Conservation (phyloP, 208 protist genomes). For the Trypanosoma caninum region DNA sequence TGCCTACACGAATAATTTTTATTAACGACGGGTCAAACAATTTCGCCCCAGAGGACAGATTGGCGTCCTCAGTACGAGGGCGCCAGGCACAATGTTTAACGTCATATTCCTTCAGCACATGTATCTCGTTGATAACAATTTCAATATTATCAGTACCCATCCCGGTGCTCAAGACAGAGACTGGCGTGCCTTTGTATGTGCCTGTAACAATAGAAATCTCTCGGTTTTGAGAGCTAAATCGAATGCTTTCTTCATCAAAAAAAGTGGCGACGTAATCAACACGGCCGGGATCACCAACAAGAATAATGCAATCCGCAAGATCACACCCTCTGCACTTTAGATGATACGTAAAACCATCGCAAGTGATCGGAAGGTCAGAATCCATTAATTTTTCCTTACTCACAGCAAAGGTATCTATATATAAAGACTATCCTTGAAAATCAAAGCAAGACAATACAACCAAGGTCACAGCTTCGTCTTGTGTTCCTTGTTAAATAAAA, state of each 20-base stretch:
- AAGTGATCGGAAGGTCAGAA: constrained; percentile 55
- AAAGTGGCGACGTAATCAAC: constrained; percentile 46
- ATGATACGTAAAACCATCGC: constrained; percentile 70
- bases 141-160: constrained; percentile 86
- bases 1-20: constrained; percentile 71
- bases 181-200: constrained; percentile 61
- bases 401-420: no score
- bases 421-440: no score
- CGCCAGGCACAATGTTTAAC: constrained; percentile 35
- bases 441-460: no score
- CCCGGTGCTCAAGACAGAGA: constrained; percentile 66
- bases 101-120: constrained; percentile 81
- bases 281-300: constrained; percentile 69
- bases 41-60: background rate
- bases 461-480: no score
- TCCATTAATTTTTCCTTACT: constrained; percentile 22
- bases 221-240: constrained; percentile 49
- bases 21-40: constrained; percentile 47
- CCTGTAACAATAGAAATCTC: constrained; percentile 70
- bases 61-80: constrained; percentile 26
- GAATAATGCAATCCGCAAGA: constrained; percentile 67
- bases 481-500: background rate
- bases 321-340: constrained; percentile 37
- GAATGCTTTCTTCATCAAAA: constrained; percentile 57
- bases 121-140: constrained; percentile 73